These are phyloP conservation scores for Lichtheimia ornata DNA, from an alignment of 371 early-diverging fungal genomes.

Conservation along the genomic window DNA sequence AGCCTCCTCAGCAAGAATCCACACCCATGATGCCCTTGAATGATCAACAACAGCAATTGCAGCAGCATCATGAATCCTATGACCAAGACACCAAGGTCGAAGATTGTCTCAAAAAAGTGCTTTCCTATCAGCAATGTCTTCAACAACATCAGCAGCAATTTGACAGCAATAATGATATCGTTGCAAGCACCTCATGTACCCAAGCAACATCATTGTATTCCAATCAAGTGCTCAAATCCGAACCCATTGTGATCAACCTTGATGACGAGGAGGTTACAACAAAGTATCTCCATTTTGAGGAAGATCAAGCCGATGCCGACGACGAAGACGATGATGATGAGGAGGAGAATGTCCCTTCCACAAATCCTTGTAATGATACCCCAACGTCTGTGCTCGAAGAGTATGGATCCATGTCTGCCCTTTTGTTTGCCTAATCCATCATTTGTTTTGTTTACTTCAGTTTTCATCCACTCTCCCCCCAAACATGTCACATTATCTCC, in stretches of 20 bases:
- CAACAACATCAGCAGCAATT: slow-evolving; percentile 13
- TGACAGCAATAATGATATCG: background rate
- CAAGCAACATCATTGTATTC: slow-evolving; percentile 71
- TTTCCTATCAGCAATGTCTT: slow-evolving; percentile 12
- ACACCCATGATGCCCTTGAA: no score
- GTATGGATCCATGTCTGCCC: slow-evolving; percentile 26
- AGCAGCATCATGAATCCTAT: background rate
- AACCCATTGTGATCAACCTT: slow-evolving; percentile 25
- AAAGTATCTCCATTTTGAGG: slow-evolving; percentile 23
- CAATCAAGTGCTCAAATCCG: slow-evolving; percentile 18
- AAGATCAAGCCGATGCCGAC: slow-evolving; percentile 14
- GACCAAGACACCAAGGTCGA: slow-evolving; percentile 8
- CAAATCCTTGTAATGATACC: slow-evolving; percentile 4
- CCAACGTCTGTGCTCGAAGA: slow-evolving; percentile 13
- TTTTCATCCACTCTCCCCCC: no score
- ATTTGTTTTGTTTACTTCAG: no score
- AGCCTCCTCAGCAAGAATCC: slow-evolving; percentile 6
- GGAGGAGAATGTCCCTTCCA: background rate
- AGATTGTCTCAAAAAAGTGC: slow-evolving; percentile 17
- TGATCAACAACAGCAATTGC: no score
- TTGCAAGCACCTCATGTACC: slow-evolving; percentile 18
- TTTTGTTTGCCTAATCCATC: slow-evolving; percentile 12
- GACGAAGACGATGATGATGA: slow-evolving; percentile 6
- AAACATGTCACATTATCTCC: no score
- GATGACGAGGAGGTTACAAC: slow-evolving; percentile 25